These are phyloP conservation scores for Eimeria maxima DNA, from an alignment of 169 alveolate genomes.

Conservation along the genomic window DNA sequence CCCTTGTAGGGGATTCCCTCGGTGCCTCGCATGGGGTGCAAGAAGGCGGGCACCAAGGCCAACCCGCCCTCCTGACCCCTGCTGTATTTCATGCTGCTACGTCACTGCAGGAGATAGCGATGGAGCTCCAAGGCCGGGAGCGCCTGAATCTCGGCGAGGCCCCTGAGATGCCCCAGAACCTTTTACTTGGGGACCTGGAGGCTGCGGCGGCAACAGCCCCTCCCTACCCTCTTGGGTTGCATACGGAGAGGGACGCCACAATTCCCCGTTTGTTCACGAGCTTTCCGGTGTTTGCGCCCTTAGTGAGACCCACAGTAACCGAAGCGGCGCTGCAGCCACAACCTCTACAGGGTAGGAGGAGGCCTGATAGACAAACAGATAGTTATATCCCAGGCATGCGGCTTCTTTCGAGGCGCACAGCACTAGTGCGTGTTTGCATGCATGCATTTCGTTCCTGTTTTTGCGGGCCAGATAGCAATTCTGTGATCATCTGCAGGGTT, in stretches of 20 bases:
- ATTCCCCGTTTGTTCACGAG: constrained; percentile 9
- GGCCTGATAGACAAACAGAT: too few species aligned
- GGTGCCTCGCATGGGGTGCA: constrained; percentile 11
- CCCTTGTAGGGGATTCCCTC: not conserved
- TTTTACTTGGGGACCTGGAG: not conserved
- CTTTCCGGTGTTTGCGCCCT: constrained; percentile 47
- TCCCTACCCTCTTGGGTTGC: not conserved
- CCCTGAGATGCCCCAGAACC: not conserved
- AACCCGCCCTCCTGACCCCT: not conserved
- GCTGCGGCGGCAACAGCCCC: constrained; percentile 1
- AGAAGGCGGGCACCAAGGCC: not conserved
- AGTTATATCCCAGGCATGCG: too few species aligned
- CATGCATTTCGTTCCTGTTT: too few species aligned
- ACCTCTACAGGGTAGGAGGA: not conserved
- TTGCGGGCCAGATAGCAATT: too few species aligned
- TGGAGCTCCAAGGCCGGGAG: constrained; percentile 9
- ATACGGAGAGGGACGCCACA: not conserved
- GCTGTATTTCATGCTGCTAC: not conserved
- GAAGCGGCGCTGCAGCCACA: not conserved
- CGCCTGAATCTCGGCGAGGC: not conserved
- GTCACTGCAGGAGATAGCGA: not conserved
- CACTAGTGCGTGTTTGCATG: too few species aligned
- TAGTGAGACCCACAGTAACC: not conserved
- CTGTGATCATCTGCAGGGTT: too few species aligned
- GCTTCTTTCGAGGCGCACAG: too few species aligned